These are phyloP conservation scores for Verticillium longisporum DNA, from an alignment of 2,329 filamentous ascomycete genomes.

Conservation along the genomic window DNA sequence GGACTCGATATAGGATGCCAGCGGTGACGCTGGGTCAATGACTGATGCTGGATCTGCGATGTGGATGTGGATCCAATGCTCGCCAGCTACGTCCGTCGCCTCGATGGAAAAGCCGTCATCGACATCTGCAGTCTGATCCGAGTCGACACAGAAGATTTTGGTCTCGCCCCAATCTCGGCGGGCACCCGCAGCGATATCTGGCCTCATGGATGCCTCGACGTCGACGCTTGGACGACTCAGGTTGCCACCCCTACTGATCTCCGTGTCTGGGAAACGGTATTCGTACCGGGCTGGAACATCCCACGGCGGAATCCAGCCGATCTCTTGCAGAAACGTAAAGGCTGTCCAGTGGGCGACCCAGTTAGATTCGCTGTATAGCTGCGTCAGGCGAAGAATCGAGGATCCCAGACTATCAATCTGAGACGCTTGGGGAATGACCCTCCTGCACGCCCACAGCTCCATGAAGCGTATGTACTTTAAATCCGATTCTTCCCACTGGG, in stretches of 20 bases:
- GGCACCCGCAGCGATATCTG: conserved; percentile 38
- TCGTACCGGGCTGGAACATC: conserved; percentile 61
- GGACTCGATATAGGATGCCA: conserved; percentile 55
- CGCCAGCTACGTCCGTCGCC: conserved; percentile 37
- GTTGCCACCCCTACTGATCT: conserved; percentile 33
- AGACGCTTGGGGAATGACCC: conserved; percentile 8
- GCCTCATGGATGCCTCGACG: conserved; percentile 23
- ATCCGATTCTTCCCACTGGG: conserved; percentile 41
- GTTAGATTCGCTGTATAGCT: conserved; percentile 48
- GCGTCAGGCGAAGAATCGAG: conserved; percentile 53
- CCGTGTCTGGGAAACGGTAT: conserved; percentile 43
- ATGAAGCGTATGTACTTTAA: conserved; percentile 59
- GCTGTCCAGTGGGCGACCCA: conserved; percentile 38
- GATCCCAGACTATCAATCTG: conserved; percentile 30
- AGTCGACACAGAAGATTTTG: conserved; percentile 68
- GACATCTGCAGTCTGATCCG: conserved; percentile 58
- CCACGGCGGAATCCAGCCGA: conserved; percentile 65
- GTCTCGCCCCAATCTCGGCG: conserved; percentile 53
- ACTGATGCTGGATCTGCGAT: conserved; percentile 72
- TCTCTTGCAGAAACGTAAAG: conserved; percentile 68
- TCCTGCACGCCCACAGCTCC: conserved; percentile 51
- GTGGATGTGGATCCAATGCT: conserved; percentile 73
- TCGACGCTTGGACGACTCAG: conserved; percentile 28
- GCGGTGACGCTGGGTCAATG: conserved; percentile 49
- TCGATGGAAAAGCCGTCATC: conserved; percentile 76